Conservation (phyloP, 768 basidiomycete species). For the Tylopilus subfusipes region DNA sequence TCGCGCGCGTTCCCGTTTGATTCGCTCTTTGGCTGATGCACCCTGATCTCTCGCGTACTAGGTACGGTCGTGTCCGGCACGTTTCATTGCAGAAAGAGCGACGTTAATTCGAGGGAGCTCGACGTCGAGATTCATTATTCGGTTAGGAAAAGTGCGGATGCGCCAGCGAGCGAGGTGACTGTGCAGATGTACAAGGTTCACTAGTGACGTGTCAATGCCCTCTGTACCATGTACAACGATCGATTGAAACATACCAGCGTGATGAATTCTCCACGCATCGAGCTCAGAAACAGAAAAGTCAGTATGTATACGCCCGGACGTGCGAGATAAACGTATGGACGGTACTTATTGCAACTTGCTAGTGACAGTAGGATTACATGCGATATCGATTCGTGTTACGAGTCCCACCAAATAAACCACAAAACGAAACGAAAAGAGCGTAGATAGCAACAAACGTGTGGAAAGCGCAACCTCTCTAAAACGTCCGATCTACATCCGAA, state of each 20-base stretch:
- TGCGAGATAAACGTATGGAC: not conserved
- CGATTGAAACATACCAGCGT: not conserved
- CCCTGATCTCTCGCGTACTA: slow-evolving; percentile 29
- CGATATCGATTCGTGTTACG: not conserved
- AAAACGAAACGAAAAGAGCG: not conserved
- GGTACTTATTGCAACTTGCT: not conserved
- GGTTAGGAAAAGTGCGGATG: slow-evolving; percentile 40
- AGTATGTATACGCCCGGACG: no score
- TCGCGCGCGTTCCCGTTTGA: not conserved
- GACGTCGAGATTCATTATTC: slow-evolving; percentile 86
- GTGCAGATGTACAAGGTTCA: slow-evolving; percentile 81
- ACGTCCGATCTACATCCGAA: slow-evolving; percentile 7
- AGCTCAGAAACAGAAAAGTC: no score
- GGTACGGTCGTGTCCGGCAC: slow-evolving; percentile 72
- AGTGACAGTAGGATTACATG: slow-evolving; percentile 5
- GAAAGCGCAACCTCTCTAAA: not conserved
- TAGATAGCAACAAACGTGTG: not conserved
- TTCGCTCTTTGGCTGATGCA: not conserved
- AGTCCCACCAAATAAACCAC: not conserved
- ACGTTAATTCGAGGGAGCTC: slow-evolving; percentile 78
- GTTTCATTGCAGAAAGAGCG: slow-evolving; percentile 83
- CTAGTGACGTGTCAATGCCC: slow-evolving; percentile 26
- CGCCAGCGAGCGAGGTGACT: slow-evolving; percentile 40
- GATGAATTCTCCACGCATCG: no score
- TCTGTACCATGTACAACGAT: not conserved